Percentiles rank a stretch among this genome's conserved stretches.
These are phyloP conservation scores for Phoma herbarum DNA, from an alignment of 2,329 filamentous ascomycete species.

Conservation along the genomic window DNA sequence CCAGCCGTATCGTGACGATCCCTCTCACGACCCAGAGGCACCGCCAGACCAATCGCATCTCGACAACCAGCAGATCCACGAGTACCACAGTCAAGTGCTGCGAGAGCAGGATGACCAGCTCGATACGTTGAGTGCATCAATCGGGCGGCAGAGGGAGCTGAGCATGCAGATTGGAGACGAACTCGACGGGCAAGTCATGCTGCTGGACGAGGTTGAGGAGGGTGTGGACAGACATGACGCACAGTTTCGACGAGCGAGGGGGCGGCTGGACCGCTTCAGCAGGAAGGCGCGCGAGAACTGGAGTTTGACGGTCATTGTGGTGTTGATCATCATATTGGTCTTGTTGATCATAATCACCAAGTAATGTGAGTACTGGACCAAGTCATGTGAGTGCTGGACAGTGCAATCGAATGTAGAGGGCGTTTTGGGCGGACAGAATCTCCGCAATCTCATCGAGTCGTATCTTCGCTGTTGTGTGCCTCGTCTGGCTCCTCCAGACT, in stretches of 20 bases:
- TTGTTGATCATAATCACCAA: constrained; percentile 76
- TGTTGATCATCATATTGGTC: constrained; percentile 81
- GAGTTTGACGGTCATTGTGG: constrained; percentile 83
- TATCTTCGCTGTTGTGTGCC: neutral
- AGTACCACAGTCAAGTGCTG: constrained; percentile 81
- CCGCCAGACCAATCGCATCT: constrained; percentile 65
- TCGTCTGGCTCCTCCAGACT: constrained; percentile 1
- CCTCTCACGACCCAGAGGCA: constrained; percentile 51
- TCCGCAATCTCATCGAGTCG: neutral
- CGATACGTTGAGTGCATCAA: constrained; percentile 85
- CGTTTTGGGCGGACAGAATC: neutral
- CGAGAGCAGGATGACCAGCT: constrained; percentile 93
- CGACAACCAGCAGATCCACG: constrained; percentile 85
- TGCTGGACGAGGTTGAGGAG: constrained; percentile 89
- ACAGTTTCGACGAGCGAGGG: constrained; percentile 77
- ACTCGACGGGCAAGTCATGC: constrained; percentile 85
- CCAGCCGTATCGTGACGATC: constrained; percentile 75
- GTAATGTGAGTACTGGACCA: constrained; percentile 24
- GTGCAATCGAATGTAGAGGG: constrained; percentile 2
- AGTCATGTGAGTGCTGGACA: constrained; percentile 24
- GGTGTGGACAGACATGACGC: constrained; percentile 82
- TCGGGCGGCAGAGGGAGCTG: constrained; percentile 87
- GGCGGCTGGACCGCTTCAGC: constrained; percentile 75
- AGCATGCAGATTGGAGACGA: constrained; percentile 97
- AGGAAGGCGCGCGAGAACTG: constrained; percentile 82